Conservation (phyloP, 345 rosid genomes). For the Psidium guajava region DNA sequence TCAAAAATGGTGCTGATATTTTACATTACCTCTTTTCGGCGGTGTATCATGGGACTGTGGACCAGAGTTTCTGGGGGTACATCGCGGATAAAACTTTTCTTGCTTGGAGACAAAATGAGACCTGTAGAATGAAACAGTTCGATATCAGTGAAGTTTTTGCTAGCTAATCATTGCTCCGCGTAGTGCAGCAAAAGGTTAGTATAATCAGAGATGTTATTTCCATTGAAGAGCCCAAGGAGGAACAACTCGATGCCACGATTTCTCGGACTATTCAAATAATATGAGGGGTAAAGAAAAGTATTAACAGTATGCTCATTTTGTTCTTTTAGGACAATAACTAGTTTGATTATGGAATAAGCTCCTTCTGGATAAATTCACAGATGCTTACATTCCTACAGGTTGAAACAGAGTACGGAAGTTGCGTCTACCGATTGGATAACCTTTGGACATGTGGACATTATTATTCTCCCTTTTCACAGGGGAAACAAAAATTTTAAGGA, state of each 20-base stretch:
- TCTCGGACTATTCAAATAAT: neutral
- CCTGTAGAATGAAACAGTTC: slow-evolving; percentile 19
- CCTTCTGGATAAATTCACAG: neutral
- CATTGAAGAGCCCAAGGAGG: neutral
- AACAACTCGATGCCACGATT: neutral
- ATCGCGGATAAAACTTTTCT: slow-evolving; percentile 70
- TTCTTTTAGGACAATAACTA: neutral
- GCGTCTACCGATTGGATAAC: neutral
- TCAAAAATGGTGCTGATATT: neutral
- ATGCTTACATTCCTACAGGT: neutral
- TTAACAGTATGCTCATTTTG: neutral
- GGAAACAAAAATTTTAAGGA: neutral
- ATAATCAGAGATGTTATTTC: neutral
- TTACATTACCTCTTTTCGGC: slow-evolving; percentile 69
- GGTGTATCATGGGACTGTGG: slow-evolving; percentile 92
- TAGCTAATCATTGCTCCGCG: neutral
- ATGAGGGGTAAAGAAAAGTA: neutral
- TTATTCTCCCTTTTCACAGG: neutral
- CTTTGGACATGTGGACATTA: neutral
- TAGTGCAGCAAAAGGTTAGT: neutral
- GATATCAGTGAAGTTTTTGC: neutral
- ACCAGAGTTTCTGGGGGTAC: slow-evolving; percentile 72
- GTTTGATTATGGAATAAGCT: neutral
- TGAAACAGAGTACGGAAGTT: neutral
- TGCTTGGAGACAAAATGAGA: slow-evolving; percentile 58